phyloP scores from a whole-genome alignment of 73 alveolate genomes.

The Stentor coeruleus region DNA sequence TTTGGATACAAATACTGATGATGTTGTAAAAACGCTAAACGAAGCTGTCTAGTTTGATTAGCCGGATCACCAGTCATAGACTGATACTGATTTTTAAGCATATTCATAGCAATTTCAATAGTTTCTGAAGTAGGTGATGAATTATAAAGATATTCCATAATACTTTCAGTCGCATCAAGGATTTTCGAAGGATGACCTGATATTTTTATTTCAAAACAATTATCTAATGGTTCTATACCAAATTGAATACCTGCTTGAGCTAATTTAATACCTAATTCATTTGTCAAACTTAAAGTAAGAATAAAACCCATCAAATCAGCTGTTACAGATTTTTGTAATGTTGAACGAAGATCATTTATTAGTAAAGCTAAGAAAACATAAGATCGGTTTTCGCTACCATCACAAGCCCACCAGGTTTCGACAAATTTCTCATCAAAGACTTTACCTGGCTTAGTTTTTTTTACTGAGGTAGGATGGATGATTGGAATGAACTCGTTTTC shows the following conservation, averaged over 20 bases:
- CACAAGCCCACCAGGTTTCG: slow-evolving; percentile 13
- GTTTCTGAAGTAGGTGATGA: not conserved
- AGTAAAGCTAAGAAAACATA: not conserved
- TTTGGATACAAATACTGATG: not conserved
- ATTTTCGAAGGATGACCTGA: not conserved
- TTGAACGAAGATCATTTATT: not conserved
- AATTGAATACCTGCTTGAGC: slow-evolving; percentile 8
- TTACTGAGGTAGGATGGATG: slow-evolving; percentile 47
- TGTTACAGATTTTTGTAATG: not conserved
- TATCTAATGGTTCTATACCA: not conserved
- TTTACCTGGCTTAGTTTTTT: slow-evolving; percentile 26
- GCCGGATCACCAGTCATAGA: not conserved
- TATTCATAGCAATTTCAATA: not conserved
- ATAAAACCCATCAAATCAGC: not conserved
- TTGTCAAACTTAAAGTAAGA: not conserved
- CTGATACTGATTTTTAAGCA: not conserved
- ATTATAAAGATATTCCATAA: slow-evolving; percentile 12
- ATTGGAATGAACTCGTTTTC: slow-evolving; percentile 67
- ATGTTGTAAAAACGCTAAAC: slow-evolving; percentile 17
- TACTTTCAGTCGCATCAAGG: not conserved
- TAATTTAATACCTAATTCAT: not conserved
- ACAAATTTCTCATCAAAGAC: not conserved
- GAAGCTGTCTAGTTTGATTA: not conserved
- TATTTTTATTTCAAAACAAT: slow-evolving; percentile 13
- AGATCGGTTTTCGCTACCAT: not conserved